Evolutionary conservation across 2,329 filamentous ascomycete genomes (phyloP).

Genomic region (Reticulascus tulasneorum): DNA sequence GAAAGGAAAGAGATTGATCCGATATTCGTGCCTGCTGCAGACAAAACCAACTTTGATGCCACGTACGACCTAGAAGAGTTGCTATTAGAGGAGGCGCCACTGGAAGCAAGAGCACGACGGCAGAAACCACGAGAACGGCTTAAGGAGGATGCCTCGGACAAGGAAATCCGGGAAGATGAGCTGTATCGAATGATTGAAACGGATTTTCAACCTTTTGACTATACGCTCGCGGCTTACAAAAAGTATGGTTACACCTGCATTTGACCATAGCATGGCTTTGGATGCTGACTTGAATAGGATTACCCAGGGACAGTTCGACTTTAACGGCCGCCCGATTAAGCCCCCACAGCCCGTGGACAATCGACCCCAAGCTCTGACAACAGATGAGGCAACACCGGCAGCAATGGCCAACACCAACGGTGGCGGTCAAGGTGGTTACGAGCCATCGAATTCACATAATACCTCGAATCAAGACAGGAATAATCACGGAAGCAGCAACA

Average conservation of each 20-base stretch:
- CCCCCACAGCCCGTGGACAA: too few species aligned
- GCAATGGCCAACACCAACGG: constrained; percentile 23
- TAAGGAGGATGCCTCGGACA: constrained; percentile 90
- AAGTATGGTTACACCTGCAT: constrained; percentile 46
- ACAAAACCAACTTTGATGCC: constrained; percentile 98
- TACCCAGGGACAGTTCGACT: too few species aligned
- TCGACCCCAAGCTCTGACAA: constrained; percentile 45
- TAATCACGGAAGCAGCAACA: constrained; percentile 16
- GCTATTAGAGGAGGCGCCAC: constrained; percentile 85
- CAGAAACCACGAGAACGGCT: constrained; percentile 91
- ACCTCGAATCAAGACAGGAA: constrained; percentile 10
- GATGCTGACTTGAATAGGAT: constrained; percentile 3
- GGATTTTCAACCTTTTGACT: constrained; percentile 93
- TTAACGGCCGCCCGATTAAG: too few species aligned
- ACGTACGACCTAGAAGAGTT: constrained; percentile 96
- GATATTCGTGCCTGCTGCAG: constrained; percentile 87
- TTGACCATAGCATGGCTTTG: constrained; percentile 8
- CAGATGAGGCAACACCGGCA: constrained; percentile 43
- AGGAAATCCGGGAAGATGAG: constrained; percentile 92
- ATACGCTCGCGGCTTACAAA: constrained; percentile 76
- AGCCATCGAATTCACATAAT: constrained; percentile 3
- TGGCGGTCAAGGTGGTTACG: constrained; percentile 8
- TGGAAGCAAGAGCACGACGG: constrained; percentile 86
- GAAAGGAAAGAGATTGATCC: constrained; percentile 86
- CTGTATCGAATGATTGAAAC: constrained; percentile 91